Percentiles rank a stretch among this genome's conserved stretches.
Evolutionary conservation across 352 stramenopile genomes (phyloP).

Genomic region (Phytophthora capsici): DNA sequence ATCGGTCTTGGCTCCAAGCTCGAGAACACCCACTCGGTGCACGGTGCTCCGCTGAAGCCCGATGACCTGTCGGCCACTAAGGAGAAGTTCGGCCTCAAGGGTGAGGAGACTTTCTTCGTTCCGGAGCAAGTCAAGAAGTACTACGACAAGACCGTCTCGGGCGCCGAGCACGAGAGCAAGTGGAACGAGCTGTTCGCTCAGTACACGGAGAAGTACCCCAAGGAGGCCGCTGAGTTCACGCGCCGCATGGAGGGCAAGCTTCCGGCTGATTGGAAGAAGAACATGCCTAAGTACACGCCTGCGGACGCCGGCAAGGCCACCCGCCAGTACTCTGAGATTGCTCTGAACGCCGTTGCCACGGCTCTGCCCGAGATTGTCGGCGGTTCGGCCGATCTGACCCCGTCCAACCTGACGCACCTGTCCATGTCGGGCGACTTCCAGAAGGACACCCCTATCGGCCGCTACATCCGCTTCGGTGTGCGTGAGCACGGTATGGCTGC

Average conservation of each 20-base stretch:
- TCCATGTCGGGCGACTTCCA: constrained; percentile 98
- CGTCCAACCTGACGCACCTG: constrained; percentile 97
- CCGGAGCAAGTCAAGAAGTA: constrained; percentile 93
- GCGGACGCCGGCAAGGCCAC: constrained; percentile 93
- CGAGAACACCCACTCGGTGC: constrained; percentile 93
- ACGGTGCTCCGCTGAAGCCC: constrained; percentile 96
- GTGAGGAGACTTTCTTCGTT: constrained; percentile 94
- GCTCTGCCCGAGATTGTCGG: constrained; percentile 97
- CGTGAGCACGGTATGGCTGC: constrained; percentile 99
- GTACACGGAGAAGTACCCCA: constrained; percentile 92
- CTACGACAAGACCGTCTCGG: constrained; percentile 87
- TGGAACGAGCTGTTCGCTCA: constrained; percentile 93
- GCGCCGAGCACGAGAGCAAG: constrained; percentile 76
- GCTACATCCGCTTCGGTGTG: constrained; percentile 98
- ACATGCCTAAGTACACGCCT: constrained; percentile 92
- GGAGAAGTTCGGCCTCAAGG: constrained; percentile 93
- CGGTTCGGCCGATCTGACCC: constrained; percentile 98
- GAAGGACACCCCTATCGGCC: constrained; percentile 94
- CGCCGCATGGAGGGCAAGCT: constrained; percentile 94
- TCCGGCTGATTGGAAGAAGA: constrained; percentile 91
- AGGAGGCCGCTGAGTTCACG: constrained; percentile 94
- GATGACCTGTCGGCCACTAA: constrained; percentile 94
- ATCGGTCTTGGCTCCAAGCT: constrained; percentile 97
- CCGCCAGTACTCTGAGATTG: constrained; percentile 94
- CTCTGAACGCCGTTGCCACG: constrained; percentile 94